phyloP scores from a whole-genome alignment of 2,329 filamentous ascomycete genomes.

The Aspergillus tamarii region DNA sequence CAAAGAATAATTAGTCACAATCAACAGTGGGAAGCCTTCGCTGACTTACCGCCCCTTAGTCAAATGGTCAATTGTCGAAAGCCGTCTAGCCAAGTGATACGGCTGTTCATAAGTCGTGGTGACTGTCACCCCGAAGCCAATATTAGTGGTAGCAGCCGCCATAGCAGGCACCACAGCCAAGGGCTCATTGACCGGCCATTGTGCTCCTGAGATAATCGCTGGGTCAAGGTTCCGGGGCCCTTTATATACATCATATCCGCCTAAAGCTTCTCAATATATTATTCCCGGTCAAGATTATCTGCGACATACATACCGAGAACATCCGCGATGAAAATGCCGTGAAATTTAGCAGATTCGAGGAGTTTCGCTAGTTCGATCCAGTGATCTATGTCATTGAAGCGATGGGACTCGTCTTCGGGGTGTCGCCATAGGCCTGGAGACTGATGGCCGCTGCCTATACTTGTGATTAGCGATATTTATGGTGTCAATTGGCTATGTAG shows the following conservation, averaged over 20 bases:
- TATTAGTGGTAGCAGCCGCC: slow-evolving; percentile 67
- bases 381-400: slow-evolving; percentile 64
- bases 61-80: slow-evolving; percentile 69
- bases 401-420: slow-evolving; percentile 64
- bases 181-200: slow-evolving; percentile 74
- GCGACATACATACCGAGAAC: too few species aligned
- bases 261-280: too few species aligned
- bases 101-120: slow-evolving; percentile 71
- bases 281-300: too few species aligned
- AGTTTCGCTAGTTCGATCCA: slow-evolving; percentile 65
- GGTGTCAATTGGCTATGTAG: not conserved
- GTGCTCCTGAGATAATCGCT: slow-evolving; percentile 64
- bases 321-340: slow-evolving; percentile 70
- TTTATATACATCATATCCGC: slow-evolving; percentile 71
- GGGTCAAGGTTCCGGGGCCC: slow-evolving; percentile 62
- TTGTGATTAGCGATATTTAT: rapidly evolving
- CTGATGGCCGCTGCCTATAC: slow-evolving; percentile 53
- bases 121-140: slow-evolving; percentile 71
- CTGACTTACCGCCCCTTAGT: slow-evolving; percentile 59
- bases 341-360: slow-evolving; percentile 65
- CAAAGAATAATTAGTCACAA: not conserved
- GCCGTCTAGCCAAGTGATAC: slow-evolving; percentile 66
- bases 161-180: slow-evolving; percentile 66
- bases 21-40: too few species aligned
- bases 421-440: slow-evolving; percentile 66